Evolutionary conservation across 208 protist species (phyloP).

Genomic region (Trypanosoma platydactyli): DNA sequence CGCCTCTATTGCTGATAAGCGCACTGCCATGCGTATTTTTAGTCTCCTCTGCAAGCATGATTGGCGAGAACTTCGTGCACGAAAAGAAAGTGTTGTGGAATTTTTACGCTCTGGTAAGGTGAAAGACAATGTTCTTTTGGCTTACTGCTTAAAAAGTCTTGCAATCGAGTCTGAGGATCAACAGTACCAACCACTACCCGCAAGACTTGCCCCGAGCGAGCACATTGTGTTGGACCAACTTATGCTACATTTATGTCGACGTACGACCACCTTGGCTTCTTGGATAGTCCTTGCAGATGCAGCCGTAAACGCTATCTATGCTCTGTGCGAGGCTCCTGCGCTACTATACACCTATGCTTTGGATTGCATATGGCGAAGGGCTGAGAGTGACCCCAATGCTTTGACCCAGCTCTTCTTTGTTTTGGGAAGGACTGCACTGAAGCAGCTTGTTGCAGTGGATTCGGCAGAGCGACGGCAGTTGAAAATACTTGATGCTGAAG

Average conservation of each 20-base stretch:
- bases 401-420: slow-evolving; percentile 76
- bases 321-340: slow-evolving; percentile 74
- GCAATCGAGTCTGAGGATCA: slow-evolving; percentile 71
- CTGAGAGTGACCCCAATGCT: slow-evolving; percentile 37
- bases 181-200: slow-evolving; percentile 66
- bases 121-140: slow-evolving; percentile 84
- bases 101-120: slow-evolving; percentile 50
- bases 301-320: slow-evolving; percentile 67
- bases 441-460: slow-evolving; percentile 87
- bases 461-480: slow-evolving; percentile 71
- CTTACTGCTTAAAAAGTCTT: slow-evolving; percentile 75
- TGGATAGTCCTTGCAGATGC: slow-evolving; percentile 82
- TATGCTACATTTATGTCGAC: slow-evolving; percentile 77
- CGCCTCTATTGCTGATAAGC: slow-evolving; percentile 53
- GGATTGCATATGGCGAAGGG: slow-evolving; percentile 45
- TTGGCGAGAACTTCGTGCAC: slow-evolving; percentile 63
- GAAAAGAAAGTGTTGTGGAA: slow-evolving; percentile 72
- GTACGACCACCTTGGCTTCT: slow-evolving; percentile 64
- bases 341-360: slow-evolving; percentile 79
- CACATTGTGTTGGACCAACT: slow-evolving; percentile 71
- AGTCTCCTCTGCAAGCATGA: slow-evolving; percentile 74
- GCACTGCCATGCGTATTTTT: slow-evolving; percentile 88
- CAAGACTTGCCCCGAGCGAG: slow-evolving; percentile 38
- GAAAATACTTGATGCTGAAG: slow-evolving; percentile 48
- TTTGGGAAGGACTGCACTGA: slow-evolving; percentile 74